A percentile compares a stretch with the other conserved stretches of the same genome.
These are phyloP conservation scores for Plasmodium sp. DNA, from an alignment of 169 alveolate species.

Conservation along the genomic window DNA sequence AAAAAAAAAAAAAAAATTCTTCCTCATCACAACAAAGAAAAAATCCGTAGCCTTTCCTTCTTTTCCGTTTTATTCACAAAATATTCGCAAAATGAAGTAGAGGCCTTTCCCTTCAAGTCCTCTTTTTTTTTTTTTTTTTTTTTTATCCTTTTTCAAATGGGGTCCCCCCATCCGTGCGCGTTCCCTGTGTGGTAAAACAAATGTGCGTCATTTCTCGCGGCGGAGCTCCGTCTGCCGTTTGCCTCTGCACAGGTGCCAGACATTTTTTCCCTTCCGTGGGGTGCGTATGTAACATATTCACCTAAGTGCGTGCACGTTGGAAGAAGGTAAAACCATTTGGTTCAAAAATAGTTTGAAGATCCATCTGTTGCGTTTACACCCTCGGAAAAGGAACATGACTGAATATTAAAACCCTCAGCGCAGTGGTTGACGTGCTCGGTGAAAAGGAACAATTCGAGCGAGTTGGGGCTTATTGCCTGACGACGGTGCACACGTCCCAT, in stretches of 20 bases:
- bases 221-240: background rate
- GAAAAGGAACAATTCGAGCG: background rate
- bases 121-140: background rate
- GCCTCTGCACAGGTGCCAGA: background rate
- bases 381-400: background rate
- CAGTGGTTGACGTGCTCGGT: background rate
- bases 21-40: background rate
- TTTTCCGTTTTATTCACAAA: background rate
- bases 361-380: background rate
- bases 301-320: background rate
- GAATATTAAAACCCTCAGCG: background rate
- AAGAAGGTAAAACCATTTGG: background rate
- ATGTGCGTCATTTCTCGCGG: background rate
- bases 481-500: background rate
- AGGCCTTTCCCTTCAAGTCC: background rate
- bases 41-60: background rate
- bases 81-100: background rate
- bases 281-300: background rate
- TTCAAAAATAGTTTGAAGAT: background rate
- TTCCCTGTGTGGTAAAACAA: background rate
- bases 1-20: background rate
- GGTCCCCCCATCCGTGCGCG: background rate
- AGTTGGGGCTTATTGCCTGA: background rate
- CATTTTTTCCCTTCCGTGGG: background rate
- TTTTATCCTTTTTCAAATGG: background rate